These are phyloP conservation scores for Handroanthus guayacan DNA, from an alignment of 257 asterid species.

Conservation along the genomic window DNA sequence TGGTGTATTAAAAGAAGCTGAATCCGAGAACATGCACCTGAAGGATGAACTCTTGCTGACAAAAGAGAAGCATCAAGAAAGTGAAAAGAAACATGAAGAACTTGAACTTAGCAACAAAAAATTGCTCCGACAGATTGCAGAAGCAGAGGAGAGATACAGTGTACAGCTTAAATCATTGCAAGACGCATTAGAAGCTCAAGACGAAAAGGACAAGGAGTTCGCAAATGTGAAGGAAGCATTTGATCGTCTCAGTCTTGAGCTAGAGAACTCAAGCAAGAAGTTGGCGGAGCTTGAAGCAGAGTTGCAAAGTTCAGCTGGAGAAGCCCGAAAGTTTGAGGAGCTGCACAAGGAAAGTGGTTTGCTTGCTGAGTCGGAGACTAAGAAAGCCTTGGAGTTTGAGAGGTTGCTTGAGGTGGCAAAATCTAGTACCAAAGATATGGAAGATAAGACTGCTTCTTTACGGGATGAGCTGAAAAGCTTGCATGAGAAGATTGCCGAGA, in stretches of 20 bases:
- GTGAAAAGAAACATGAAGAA: conserved; percentile 49
- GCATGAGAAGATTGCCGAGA: conserved; percentile 61
- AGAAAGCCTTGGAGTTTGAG: conserved; percentile 70
- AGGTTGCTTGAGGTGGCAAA: conserved; percentile 70
- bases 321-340: conserved; percentile 74
- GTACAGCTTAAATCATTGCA: conserved; percentile 66
- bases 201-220: conserved; percentile 63
- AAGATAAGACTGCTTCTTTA: conserved; percentile 63
- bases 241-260: conserved; percentile 63
- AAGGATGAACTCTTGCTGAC: conserved; percentile 66
- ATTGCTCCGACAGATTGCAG: conserved; percentile 57
- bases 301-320: conserved; percentile 57
- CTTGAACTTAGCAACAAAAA: conserved; percentile 64
- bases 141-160: conserved; percentile 60
- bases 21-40: conserved; percentile 59
- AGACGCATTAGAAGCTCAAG: conserved; percentile 67
- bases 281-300: conserved; percentile 64
- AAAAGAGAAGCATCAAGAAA: conserved; percentile 57
- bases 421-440: conserved; percentile 62
- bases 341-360: conserved; percentile 75
- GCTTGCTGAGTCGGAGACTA: conserved; percentile 74
- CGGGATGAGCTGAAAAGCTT: conserved; percentile 65
- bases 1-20: conserved; percentile 60
- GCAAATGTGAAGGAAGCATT: conserved; percentile 62
- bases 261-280: conserved; percentile 71